Base-by-base conservation (phyloP, 2,329 filamentous ascomycete genomes). In the Epichloe baconii region DNA sequence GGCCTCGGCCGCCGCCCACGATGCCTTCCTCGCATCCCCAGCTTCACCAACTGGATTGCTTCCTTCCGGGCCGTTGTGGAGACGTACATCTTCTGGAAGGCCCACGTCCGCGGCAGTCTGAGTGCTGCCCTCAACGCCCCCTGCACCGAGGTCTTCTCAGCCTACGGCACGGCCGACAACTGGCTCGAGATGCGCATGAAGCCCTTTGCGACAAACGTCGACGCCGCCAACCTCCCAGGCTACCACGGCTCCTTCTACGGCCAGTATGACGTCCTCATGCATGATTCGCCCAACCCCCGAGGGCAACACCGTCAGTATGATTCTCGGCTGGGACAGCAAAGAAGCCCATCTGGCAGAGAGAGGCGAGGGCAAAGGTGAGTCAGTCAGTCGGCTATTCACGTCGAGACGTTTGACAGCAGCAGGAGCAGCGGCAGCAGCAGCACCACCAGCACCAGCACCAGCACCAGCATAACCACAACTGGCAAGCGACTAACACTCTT, bases 281-380 rank as follows among this genome's bases (percentile, higher is more conserved):
- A 64, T 44, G 58, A 59, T 3, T 58, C 60, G 34, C 61, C 62
- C 17, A 56, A 58, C 15, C 55, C 57, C 63, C 23, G 57, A 61
- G 46, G 65, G 61, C 3, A 58, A 58, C 35, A 62, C 64, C 12
- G 65, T 61, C 14, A 57, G 63, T 49, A 55, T 68, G 53, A 52
- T 71, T 23, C 53, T 70, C 38, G 68, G 68, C 5, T 71, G 68
- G 68, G 67, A 71, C 17, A 67, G 62, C 53, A 66, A 61, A 54
- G 65, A 67, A 40, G 68, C 63, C 19, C 68, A 71, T 55, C 41
- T 66, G 35, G 59, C 62, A 15, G 58, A 68, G 50, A 63, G 61
- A 34, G 63, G 59, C 23, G 58, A 59, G 15, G 61, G 59, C 10
- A 66, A 61, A 50, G 53, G 65, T 66, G 54, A 47, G 64, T 55